Evolutionary conservation across 805 yeast species (phyloP), one percentile per base, ranked within the genome.

Genomic region (Spathaspora sp.): DNA sequence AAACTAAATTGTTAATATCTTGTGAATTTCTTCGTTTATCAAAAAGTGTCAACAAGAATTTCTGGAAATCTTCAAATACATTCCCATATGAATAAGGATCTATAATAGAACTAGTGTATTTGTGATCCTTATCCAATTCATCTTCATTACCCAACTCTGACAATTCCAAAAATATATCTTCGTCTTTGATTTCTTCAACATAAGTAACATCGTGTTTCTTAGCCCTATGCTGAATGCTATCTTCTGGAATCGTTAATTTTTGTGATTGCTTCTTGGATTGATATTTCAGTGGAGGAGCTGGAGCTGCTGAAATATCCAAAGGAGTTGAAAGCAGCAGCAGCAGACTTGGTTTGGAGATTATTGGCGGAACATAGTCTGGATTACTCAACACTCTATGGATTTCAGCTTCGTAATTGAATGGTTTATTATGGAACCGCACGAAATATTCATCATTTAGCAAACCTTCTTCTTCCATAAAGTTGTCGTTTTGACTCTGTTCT

Each of bases 401-500:
- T 48, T 55, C 58, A 11, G 38, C 50, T 23, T 53, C 52, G 43
- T 55, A 55, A 39, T 55, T 55, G 38, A 55, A 55, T 18, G 58
- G 58, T 20, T 55, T 52, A 20, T 55, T 55, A 40, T 55, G 58
- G 40, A 48, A 55, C 28, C 50, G 48, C 20, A 48, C 35, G 32
- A 55, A 55, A 44, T 52, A 55, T 19, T 55, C 58, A 49, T 55
- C 58, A 14, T 51, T 61, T 49, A 55, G 50, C 47, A 55, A 51
- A n/a, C 58, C 58, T 51, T 66, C 71, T 48, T 68, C 72, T 44
- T 66, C 69, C 59, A 66, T 63, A 52, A 62, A 67, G 52, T 68
- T 60, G 49, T 63, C 62, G 47, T 64, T 61, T 48, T 66, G 62
- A 57, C 62, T 62, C 56, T 72, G 77, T 54, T 70, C 74, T 51